A percentile compares a stretch with the other conserved stretches of the same genome.
These are phyloP conservation scores for Eucalyptus victrix DNA, from an alignment of 345 rosid genomes.

Conservation along the genomic window DNA sequence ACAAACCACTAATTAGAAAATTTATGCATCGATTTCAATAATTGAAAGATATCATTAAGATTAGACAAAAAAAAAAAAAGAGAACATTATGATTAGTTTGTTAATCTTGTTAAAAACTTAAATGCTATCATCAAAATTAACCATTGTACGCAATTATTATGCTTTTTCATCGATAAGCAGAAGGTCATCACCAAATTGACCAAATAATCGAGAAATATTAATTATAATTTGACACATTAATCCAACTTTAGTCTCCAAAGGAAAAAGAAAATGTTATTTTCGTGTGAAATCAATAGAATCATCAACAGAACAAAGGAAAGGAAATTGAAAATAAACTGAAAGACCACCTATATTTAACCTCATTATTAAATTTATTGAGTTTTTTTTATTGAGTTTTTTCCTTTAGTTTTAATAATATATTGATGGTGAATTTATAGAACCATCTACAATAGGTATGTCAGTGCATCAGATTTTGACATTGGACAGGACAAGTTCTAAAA, in stretches of 20 bases:
- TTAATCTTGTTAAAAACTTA: neutral
- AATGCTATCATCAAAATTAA: neutral
- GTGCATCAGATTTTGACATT: neutral
- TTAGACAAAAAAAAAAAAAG: neutral
- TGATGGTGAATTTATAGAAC: neutral
- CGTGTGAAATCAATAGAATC: neutral
- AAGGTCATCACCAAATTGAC: neutral
- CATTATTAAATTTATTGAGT: neutral
- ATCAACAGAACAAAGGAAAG: neutral
- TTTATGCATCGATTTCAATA: fast-evolving
- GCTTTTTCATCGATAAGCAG: neutral
- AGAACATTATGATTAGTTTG: neutral
- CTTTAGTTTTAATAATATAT: neutral
- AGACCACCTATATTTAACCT: neutral
- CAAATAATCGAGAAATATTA: neutral
- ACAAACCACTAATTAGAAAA: neutral
- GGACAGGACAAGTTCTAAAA: neutral
- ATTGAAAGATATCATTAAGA: neutral
- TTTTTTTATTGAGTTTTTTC: neutral
- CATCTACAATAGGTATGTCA: neutral
- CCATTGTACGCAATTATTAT: fast-evolving
- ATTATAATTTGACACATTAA: neutral
- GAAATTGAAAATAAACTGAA: neutral
- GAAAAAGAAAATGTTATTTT: neutral
- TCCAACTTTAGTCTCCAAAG: neutral